Evolutionary conservation across 2,329 filamentous ascomycete species (phyloP), one percentile per base, ranked within the genome.

Genomic region (Xylariaceae sp.): DNA sequence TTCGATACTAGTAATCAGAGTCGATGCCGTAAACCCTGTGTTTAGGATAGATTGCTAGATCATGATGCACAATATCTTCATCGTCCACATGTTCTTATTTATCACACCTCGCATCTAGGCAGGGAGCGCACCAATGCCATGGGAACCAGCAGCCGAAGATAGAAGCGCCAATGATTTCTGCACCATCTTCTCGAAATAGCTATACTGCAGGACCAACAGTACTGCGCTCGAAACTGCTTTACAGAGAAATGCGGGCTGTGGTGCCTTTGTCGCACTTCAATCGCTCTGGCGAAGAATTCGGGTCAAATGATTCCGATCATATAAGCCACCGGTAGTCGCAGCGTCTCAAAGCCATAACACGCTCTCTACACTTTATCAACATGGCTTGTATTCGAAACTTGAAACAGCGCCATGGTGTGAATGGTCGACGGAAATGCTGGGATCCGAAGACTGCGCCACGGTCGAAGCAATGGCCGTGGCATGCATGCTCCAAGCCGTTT

Each of bases 371-470:
- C 12, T 44, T 35, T 42, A n/a, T 19, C 15, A 6, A 17, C 18
- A 18, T 43, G 27, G n/a, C 40, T n/a, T 33, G 11, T 19, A n/a
- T 38, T 15, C 3, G 22, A 14, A 32, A 18, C 22, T 44, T 35
- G 43, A 52, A 51, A 42, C 42, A 42, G 39, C 41, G 30, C 31
- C 11, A n/a, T 3, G 6, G 19, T 27, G 39, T 18, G 30, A 19
- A 15, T 44, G 41, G 40, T 32, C 40, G 44, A 42, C 51, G 51
- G 51, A 53, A 50, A 30, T 22, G 44, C 4, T 39, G 38, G 14
- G 48, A 39, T 53, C 51, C 51, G 51, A 45, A 22, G 31, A 43
- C 51, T 53, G 47, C 51, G 51, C 51, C 51, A 41, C 49, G 31
- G 18, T 30, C 22, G 32, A 47, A 18, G 44, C 17, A n/a, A n/a